These are phyloP conservation scores for Eimeria acervulina DNA, from an alignment of 169 alveolate species.

Conservation along the genomic window DNA sequence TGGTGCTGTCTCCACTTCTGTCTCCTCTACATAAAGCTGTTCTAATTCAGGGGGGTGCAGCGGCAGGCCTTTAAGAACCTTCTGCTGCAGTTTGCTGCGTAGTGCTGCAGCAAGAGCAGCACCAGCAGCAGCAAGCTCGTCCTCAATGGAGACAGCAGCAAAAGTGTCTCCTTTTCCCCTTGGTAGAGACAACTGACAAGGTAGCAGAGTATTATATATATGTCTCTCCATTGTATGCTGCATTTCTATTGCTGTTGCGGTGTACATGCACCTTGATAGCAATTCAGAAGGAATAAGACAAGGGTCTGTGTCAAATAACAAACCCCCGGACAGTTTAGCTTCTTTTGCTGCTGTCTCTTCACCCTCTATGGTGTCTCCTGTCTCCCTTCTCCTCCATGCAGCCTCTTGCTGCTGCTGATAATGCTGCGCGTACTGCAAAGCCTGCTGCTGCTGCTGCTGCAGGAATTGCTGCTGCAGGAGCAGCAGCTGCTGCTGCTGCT, in stretches of 20 bases:
- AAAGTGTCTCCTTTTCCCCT: not conserved
- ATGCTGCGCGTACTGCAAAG: not conserved
- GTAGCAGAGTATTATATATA: not conserved
- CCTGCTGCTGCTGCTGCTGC: slow-evolving; percentile 36
- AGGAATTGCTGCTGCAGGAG: not conserved
- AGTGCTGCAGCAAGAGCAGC: slow-evolving; percentile 21
- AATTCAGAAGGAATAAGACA: slow-evolving; percentile 62
- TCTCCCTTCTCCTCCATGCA: not conserved
- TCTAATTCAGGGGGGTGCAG: slow-evolving; percentile 30
- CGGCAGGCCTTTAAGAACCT: not conserved
- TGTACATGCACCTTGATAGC: slow-evolving; percentile 73
- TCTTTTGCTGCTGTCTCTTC: slow-evolving; percentile 12
- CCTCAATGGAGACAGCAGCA: not conserved
- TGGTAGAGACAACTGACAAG: not conserved
- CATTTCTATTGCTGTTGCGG: slow-evolving; percentile 8
- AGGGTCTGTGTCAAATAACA: slow-evolving; percentile 75
- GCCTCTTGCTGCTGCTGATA: slow-evolving; percentile 18
- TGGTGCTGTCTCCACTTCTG: too few relatives aligned
- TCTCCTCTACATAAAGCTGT: not conserved
- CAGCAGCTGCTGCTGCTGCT: slow-evolving; percentile 32
- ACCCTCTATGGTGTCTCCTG: not conserved
- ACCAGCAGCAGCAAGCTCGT: not conserved
- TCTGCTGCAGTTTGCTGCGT: not conserved
- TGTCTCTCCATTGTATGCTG: slow-evolving; percentile 60
- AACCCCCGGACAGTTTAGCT: slow-evolving; percentile 1